Base-by-base conservation (phyloP, 345 rosid species). In the Eucalyptus microcorys region DNA sequence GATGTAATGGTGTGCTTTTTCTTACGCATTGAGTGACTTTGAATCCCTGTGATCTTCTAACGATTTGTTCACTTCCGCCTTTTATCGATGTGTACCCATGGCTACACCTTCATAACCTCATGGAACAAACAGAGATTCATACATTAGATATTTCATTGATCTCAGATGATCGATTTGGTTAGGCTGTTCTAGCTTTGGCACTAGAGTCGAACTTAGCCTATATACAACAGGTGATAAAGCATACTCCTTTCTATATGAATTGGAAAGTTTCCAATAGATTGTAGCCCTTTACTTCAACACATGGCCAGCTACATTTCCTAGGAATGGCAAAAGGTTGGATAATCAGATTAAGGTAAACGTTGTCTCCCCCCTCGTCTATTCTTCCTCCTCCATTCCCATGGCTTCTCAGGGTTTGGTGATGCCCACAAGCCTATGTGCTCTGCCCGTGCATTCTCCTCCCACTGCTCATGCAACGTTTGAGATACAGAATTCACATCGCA, bases 361-460 rank as follows among this genome's bases (percentile, higher is more conserved):
- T 30, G 30, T 79, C 68, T 53, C 24, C 76, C 86, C 43, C 81
- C 53, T 12, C 97, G 96, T 89, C 90, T 96, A 85, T 94, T 89
- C 89, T 92, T 95, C 86, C 83, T 59, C 68, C 68, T 94, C 95
- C 98, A 96, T 24, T 96, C 95, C 98, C 99, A 97, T 86, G 99
- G 99, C 88, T 94, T 91, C 88, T 95, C 94, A 10, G 97, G 99
- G 89, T 96, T 95, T 12, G 96, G 50, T 45, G 95, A 92, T 76
- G 97, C 97, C 99, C 99, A 97, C 89, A 97, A 90, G 17, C 98
- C 99, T 3, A 93, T 71, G 40, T 96, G 92, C 68, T 94, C 95
- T 27, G 91, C 94, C 40, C 95, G 90, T 64, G 98, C 99, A 91
- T 95, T 94, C 27, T 92, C 91, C 86, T 97, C 99, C 99, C 99